Conservation (phyloP, 2,329 filamentous ascomycete genomes). For the Phaeoacremonium minimum region DNA sequence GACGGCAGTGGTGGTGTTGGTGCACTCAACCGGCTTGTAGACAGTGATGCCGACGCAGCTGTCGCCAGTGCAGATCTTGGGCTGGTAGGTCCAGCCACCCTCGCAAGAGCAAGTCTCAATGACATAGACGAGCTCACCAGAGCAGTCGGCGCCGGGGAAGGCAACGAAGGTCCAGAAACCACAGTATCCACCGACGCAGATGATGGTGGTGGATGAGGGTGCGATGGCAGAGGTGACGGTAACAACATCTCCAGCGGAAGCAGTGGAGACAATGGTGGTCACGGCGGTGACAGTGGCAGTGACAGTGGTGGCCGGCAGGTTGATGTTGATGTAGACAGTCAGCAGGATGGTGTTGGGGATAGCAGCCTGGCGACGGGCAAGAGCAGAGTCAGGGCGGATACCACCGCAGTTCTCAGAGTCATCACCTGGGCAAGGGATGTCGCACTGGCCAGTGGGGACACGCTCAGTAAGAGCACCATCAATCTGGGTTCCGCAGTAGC, state of each 20-base stretch:
- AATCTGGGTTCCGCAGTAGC: background rate
- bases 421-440: slow-evolving; percentile 1
- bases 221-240: background rate
- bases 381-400: background rate
- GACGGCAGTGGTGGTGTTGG: background rate
- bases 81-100: background rate
- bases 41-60: background rate
- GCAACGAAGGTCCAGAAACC: background rate
- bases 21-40: background rate
- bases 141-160: background rate
- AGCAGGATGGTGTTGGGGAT: background rate
- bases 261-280: background rate
- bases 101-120: background rate
- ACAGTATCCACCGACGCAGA: background rate
- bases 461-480: background rate
- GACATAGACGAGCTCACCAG: slow-evolving; percentile 1
- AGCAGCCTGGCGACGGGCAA: background rate
- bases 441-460: background rate
- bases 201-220: background rate
- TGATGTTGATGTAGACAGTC: background rate
- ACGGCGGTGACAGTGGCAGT: background rate
- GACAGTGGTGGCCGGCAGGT: background rate
- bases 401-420: background rate
- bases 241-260: background rate
- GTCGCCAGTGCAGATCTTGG: background rate